A percentile compares a stretch with the other conserved stretches of the same genome.
Evolutionary conservation across 2,329 filamentous ascomycete genomes (phyloP).

Genomic region (Fusarium anguioides): DNA sequence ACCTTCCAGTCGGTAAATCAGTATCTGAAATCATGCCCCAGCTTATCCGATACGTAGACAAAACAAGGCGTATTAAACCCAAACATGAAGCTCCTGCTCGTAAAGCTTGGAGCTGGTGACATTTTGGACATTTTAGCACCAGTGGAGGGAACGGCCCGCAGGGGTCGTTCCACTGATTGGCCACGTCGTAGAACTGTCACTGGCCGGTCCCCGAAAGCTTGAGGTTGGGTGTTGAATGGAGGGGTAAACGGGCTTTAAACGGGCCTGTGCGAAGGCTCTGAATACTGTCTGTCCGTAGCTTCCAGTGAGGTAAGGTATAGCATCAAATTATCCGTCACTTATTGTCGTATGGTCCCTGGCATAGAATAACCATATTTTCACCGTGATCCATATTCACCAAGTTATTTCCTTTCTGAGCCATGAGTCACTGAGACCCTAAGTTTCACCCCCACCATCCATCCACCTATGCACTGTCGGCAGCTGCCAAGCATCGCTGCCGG

Average conservation of each 20-base stretch:
- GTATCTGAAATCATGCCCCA: background rate
- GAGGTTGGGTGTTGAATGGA: slow-evolving; percentile 18
- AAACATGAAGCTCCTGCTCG: background rate
- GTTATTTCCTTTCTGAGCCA: slow-evolving; percentile 11
- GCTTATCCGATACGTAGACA: background rate
- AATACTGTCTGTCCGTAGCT: background rate
- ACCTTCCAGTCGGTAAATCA: background rate
- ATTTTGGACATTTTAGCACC: slow-evolving; percentile 19
- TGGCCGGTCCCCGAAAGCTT: slow-evolving; percentile 21
- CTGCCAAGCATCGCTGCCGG: slow-evolving; percentile 24
- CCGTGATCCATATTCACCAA: slow-evolving; percentile 10
- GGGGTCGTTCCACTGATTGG: slow-evolving; percentile 29
- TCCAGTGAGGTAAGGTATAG: background rate
- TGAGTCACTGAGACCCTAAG: slow-evolving; percentile 18
- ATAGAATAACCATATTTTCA: background rate
- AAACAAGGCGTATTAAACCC: background rate
- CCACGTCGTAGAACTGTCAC: slow-evolving; percentile 11
- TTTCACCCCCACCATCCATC: slow-evolving; percentile 28
- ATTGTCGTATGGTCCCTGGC: background rate
- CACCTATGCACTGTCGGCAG: slow-evolving; percentile 26
- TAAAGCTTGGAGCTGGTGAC: slow-evolving; percentile 6
- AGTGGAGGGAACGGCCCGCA: slow-evolving; percentile 42
- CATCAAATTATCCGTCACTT: slow-evolving; percentile 10
- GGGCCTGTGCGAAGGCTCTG: slow-evolving; percentile 13
- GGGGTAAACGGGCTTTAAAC: slow-evolving; percentile 22